Evolutionary conservation across 1,284 basidiomycete species (phyloP).

Genomic region (Rhodotorula sp.): DNA sequence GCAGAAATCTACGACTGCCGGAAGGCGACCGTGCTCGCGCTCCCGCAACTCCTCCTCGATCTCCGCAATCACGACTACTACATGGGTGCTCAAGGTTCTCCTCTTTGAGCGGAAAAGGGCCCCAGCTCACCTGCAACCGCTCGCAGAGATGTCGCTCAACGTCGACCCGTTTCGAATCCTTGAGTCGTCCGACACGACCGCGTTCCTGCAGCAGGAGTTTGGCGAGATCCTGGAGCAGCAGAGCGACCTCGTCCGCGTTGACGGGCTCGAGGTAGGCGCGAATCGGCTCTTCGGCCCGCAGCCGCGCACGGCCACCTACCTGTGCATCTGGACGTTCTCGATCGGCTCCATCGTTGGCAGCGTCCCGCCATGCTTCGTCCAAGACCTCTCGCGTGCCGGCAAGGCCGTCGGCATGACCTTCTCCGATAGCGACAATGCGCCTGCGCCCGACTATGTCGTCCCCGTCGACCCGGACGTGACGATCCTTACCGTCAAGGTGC

Average conservation of each 20-base stretch:
- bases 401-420: constrained; percentile 70
- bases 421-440: constrained; percentile 73
- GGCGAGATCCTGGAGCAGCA: not conserved
- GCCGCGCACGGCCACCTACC: constrained; percentile 78
- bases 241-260: not conserved
- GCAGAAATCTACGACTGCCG: constrained; percentile 70
- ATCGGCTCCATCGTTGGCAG: constrained; percentile 65
- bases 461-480: constrained; percentile 76
- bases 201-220: not conserved
- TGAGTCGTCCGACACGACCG: constrained; percentile 6
- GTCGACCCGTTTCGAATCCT: constrained; percentile 55
- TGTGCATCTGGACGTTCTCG: constrained; percentile 84
- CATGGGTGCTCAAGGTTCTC: constrained; percentile 67
- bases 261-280: constrained; percentile 69
- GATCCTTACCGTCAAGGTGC: constrained; percentile 66
- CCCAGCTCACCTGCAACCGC: not conserved
- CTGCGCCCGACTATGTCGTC: constrained; percentile 62
- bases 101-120: not conserved
- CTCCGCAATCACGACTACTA: constrained; percentile 78
- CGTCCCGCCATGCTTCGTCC: constrained; percentile 62
- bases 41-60: constrained; percentile 71
- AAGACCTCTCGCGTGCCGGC: constrained; percentile 60
- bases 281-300: constrained; percentile 84
- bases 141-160: constrained; percentile 75
- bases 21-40: constrained; percentile 58